These are phyloP conservation scores for Microglena sp. DNA, from an alignment of 139 green algal genomes.

Conservation along the genomic window DNA sequence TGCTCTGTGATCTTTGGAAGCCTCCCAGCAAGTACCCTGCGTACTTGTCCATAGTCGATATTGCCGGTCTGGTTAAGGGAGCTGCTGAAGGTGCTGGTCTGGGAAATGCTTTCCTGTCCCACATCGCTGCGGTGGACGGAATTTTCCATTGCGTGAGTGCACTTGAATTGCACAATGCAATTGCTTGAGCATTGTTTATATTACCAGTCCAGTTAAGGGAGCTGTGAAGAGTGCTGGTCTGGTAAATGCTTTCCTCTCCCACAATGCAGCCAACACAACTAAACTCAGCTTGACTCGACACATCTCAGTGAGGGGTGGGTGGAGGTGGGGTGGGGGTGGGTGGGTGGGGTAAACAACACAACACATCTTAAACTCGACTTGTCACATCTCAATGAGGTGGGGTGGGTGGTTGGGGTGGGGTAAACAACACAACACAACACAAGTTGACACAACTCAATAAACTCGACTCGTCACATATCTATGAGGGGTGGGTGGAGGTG, in stretches of 20 bases:
- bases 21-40: constrained; percentile 43
- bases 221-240: constrained; percentile 71
- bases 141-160: constrained; percentile 85
- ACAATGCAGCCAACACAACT: constrained; percentile 89
- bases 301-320: no score
- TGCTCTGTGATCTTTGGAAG: constrained; percentile 60
- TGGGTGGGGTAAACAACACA: no score
- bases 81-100: constrained; percentile 73
- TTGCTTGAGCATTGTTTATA: constrained; percentile 64
- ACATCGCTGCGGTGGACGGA: constrained; percentile 92
- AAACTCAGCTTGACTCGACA: no score
- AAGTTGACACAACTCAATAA: no score
- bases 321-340: no score
- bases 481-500: no score
- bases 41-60: constrained; percentile 92
- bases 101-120: constrained; percentile 94
- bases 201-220: constrained; percentile 82
- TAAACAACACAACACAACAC: no score
- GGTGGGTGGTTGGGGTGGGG: no score
- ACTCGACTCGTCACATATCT: no score
- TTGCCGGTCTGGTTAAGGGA: constrained; percentile 84
- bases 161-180: neutral
- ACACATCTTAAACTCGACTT: no score
- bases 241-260: constrained; percentile 93
- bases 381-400: no score